Base-by-base conservation (phyloP, 495 filamentous ascomycete species). In the Daldinia concentrica region DNA sequence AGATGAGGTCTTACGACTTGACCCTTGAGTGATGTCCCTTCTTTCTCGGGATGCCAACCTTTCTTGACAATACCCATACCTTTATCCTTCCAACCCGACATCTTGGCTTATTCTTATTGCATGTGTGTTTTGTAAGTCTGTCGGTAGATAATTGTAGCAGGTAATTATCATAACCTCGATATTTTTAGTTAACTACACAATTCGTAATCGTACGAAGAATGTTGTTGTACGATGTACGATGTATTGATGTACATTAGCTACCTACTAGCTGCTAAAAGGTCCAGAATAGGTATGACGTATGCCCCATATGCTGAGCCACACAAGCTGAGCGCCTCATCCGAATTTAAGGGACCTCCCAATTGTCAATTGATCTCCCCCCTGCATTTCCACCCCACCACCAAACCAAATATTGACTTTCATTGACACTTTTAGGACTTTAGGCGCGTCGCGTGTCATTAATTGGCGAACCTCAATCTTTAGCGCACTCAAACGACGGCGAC, bases 41-140 rank as follows among this genome's bases (percentile, higher is more conserved):
- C 75, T 50, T 82, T 81, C 15, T 83, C 81, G 7, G 81, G 80
- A 57, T 81, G 79, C 82, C 81, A 83, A 8, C 80, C 75, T 5
- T 76, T 65, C 72, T 84, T 85, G 57, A 84, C 74, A 4, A 78
- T 74, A n/a, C 81, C 80, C 26, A 54, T 54, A 54, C 50, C 50
- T n/a, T 54, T 54, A 29, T 54, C 50, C 64, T 80, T 82, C 76
- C 75, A 75, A 43, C 74, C 76, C 4, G 72, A 60, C 78, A 80
- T 73, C n/a, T 32, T 77, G 56, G 19, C 17, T 27, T 14, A n/a
- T 52, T 12, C 22, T 15, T 39, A 12, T 27, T 39, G 11, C 52
- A 60, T 48, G 24, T 48, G 17, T 48, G n/a, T 1, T n/a, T 41
- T 41, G 6, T 48, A 34, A 24, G 17, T 57, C 29, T 50, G 27